Percentiles rank a stretch among this genome's conserved stretches.
Evolutionary conservation across 2,329 filamentous ascomycete genomes (phyloP).

Genomic region (Neonectria neomacrospora): DNA sequence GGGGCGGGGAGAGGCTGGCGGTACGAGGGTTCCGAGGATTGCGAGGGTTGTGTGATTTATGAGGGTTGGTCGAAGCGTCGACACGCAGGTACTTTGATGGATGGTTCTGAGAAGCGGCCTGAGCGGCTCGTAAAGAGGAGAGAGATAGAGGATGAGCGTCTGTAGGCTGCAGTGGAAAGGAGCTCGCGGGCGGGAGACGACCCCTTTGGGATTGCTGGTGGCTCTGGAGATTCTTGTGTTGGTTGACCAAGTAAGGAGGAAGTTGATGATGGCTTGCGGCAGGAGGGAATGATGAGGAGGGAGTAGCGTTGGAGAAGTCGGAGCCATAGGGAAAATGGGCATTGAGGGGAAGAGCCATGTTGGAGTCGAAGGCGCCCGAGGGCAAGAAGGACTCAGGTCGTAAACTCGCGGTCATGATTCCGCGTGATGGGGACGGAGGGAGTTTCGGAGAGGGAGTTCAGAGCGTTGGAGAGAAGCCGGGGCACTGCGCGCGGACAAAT

Average conservation of each 20-base stretch:
- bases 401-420: constrained; percentile 42
- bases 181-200: constrained; percentile 40
- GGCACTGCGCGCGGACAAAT: background rate
- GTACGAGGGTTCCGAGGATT: constrained; percentile 12
- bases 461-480: background rate
- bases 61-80: constrained; percentile 32
- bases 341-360: constrained; percentile 34
- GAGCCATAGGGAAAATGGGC: constrained; percentile 31
- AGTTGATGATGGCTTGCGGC: constrained; percentile 37
- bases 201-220: constrained; percentile 35
- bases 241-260: constrained; percentile 35
- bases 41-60: background rate
- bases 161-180: constrained; percentile 31
- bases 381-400: constrained; percentile 45
- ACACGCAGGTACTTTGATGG: constrained; percentile 31
- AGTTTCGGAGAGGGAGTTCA: constrained; percentile 1
- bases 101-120: constrained; percentile 31
- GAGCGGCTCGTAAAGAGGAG: constrained; percentile 41
- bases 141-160: constrained; percentile 39
- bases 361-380: constrained; percentile 42
- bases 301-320: constrained; percentile 31
- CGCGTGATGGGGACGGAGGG: constrained; percentile 22
- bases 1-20: constrained; percentile 33
- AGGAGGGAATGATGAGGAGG: constrained; percentile 36
- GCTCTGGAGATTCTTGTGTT: constrained; percentile 28